Evolutionary conservation across 352 stramenopile species (phyloP), one percentile per base, ranked within the genome.

Genomic region (Phytophthora sansomeana): DNA sequence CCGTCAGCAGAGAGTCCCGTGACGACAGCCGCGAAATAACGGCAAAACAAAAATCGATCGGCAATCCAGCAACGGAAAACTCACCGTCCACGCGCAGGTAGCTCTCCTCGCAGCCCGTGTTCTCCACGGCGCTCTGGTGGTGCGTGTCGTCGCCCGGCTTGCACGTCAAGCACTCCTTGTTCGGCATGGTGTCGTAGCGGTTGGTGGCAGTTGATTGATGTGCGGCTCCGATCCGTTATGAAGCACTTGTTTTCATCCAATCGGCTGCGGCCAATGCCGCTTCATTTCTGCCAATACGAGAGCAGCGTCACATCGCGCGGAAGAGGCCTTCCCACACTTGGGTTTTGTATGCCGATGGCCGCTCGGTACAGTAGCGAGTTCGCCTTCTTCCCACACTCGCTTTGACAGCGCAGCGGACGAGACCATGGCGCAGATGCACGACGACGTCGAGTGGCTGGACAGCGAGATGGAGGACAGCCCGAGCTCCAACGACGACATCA

Each of bases 401-500:
- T 69, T 63, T 53, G 35, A 26, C 63, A 53, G 47, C 16, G 13
- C 29, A 19, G 36, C 39, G 14, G 4, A 46, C 26, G 50, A 11
- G 41, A 13, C 63, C 19, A 57, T 77, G 60, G 60, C 69, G 33
- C 56, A 75, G 28, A 39, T 66, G 59, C 54, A 73, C 24, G 57
- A 69, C 17, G 49, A 68, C 59, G 77, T 87, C 38, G 75, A 90
- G 42, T 91, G 81, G 78, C 72, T 83, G 28, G 85, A 93, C 63
- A 91, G 80, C 58, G 85, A 93, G 66, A 68, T 91, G 21, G 85
- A 92, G 62, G 85, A 93, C 64, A 88, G 75, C 30, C 85, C 83
- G 36, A 69, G 71, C 58, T 86, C 72, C 7, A 77, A 83, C 49
- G 78, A 88, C 44, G 81, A 84, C 69, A 90, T 92, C 53, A 73